Evolutionary conservation across 108 stramenopile genomes (phyloP), one percentile per base, ranked within the genome.

Genomic region (Epipyxis sp.): DNA sequence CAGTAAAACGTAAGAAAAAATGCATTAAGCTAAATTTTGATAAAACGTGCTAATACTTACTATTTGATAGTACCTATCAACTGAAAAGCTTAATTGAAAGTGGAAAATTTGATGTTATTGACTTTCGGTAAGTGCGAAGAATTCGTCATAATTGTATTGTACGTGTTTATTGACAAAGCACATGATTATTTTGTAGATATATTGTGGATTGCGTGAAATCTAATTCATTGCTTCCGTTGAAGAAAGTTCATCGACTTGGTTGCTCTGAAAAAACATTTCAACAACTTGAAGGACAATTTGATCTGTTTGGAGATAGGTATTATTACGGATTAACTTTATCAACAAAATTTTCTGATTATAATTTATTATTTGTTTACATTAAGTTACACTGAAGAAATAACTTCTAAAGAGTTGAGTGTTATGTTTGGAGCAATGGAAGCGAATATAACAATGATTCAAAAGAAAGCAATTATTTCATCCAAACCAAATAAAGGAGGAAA

Each of bases 61-160:
- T 3, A 65, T 37, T 37, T 16, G 10, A 16, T 10, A 29, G 34
- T 3, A 65, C 61, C 20, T 35, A 13, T 32, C 61, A 29, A 65
- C 61, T 65, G 61, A 29, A 65, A 32, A 65, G 34, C 34, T 37
- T 65, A 32, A 35, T 65, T 29, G 13, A 65, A 65, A 16, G 34
- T 10, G 61, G 61, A 29, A 32, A 65, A 32, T 32, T 32, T 32
- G 61, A 65, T 32, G 25, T 65, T 29, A 32, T 65, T 16, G 61
- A 65, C 61, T 65, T 65, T 32, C 3, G 61, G 46, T 50, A 50
- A 50, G 6, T 50, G n/a, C n/a, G n/a, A n/a, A n/a, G n/a, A 50
- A 50, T 50, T 6, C 46, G 20, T 50, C 13, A 50, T 20, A 6
- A 6, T 50, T 13, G 46, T 50, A 50, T 50, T 13, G 46, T n/a